Conservation (phyloP, 257 asterid genomes). For the Gardenia jasminoides region DNA sequence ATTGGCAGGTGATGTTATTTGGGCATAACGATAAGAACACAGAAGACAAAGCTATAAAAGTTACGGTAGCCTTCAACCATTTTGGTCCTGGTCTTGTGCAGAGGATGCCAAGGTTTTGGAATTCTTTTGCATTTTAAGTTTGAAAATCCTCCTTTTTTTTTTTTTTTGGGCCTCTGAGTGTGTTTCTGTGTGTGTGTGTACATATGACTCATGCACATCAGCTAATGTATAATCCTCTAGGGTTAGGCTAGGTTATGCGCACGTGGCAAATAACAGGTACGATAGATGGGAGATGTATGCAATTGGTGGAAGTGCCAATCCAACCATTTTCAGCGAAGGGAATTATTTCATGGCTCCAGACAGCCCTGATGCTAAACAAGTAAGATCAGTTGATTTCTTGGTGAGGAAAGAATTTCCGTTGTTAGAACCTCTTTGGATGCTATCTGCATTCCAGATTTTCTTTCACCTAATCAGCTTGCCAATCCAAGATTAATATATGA, state of each 20-base stretch:
- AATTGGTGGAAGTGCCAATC: slow-evolving; percentile 91
- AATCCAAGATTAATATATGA: neutral
- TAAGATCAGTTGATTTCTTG: slow-evolving; percentile 15
- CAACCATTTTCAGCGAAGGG: slow-evolving; percentile 88
- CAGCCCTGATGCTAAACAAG: slow-evolving; percentile 41
- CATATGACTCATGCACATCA: slow-evolving; percentile 6
- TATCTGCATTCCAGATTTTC: neutral
- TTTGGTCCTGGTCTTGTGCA: slow-evolving; percentile 87
- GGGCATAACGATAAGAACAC: slow-evolving; percentile 63
- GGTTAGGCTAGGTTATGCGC: slow-evolving; percentile 72
- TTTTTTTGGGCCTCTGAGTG: too few relatives aligned
- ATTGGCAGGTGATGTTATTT: slow-evolving; percentile 47
- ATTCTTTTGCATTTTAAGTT: neutral
- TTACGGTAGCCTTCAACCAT: slow-evolving; percentile 75
- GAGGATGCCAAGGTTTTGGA: slow-evolving; percentile 74
- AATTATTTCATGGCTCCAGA: slow-evolving; percentile 75
- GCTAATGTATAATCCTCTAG: slow-evolving; percentile 27
- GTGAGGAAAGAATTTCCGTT: neutral
- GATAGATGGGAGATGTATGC: slow-evolving; percentile 83
- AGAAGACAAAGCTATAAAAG: slow-evolving; percentile 62
- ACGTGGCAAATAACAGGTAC: slow-evolving; percentile 81
- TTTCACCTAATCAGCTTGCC: neutral
- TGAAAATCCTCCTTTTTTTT: neutral
- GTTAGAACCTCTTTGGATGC: neutral
- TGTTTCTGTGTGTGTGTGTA: too few relatives aligned